Conservation (phyloP, 1,284 basidiomycete species). For the Moesziomyces sp. region DNA sequence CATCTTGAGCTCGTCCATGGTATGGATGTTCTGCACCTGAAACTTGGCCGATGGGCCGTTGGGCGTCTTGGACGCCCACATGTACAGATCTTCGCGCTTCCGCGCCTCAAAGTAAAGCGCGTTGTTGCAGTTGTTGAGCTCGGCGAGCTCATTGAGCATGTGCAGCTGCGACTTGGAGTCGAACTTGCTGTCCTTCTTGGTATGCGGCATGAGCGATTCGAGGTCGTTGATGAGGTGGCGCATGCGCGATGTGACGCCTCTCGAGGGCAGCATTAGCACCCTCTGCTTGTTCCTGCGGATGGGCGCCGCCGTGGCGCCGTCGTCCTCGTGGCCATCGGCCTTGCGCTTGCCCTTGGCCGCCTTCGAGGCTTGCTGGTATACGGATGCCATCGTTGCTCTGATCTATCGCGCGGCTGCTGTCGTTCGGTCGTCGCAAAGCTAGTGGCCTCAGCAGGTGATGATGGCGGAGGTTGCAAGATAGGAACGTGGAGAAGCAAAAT, state of each 20-base stretch:
- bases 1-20: conserved; percentile 99
- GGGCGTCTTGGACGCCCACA: conserved; percentile 96
- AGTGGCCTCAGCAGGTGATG: too few relatives aligned
- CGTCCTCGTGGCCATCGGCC: conserved; percentile 33
- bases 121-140: conserved; percentile 98
- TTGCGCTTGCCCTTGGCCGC: conserved; percentile 55
- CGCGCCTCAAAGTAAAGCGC: conserved; percentile 97
- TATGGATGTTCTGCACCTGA: conserved; percentile 98
- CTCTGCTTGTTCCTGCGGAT: conserved; percentile 71
- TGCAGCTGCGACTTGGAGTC: conserved; percentile 96
- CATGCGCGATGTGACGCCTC: conserved; percentile 96
- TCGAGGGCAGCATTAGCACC: conserved; percentile 89
- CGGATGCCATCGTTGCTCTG: conserved; percentile 35
- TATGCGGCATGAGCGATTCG: conserved; percentile 88
- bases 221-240: conserved; percentile 96
- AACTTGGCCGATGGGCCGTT: conserved; percentile 97
- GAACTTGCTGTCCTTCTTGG: conserved; percentile 82
- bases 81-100: conserved; percentile 86
- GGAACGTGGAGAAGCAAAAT: not conserved
- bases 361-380: conserved; percentile 50
- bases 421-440: not conserved
- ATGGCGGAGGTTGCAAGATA: too few relatives aligned
- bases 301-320: conserved; percentile 10
- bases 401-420: not conserved
- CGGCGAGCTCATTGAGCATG: conserved; percentile 94